Base-by-base conservation (phyloP, 2,329 filamentous ascomycete genomes). In the Rutstroemia sydowiana region DNA sequence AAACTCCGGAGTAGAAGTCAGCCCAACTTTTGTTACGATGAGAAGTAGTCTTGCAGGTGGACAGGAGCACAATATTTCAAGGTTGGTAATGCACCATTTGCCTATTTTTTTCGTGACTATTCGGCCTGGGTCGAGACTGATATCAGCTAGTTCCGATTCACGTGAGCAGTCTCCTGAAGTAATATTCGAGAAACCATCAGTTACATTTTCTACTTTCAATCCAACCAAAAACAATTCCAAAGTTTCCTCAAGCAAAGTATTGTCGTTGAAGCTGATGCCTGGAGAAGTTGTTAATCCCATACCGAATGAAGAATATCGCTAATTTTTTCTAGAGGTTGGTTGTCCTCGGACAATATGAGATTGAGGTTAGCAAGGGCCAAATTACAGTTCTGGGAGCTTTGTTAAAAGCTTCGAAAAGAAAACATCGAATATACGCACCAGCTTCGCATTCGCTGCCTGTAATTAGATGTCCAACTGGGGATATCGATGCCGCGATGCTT, bases 371-470 rank as follows among this genome's bases (percentile, higher is more conserved):
- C 8, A 73, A 73, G 48, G 88, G 88, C 2, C 73, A 81, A 40
- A 70, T 86, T 21, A 82, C 78, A 1, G 66, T 92, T 23, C 76
- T 81, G 13, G 86, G 87, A 14, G 81, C 85, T 6, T 77, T 74
- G 6, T 65, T 92, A 3, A 70, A 71, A 10, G 65, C 75, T 1
- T 71, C 74, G 0, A 69, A 74, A 23, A 65, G 61, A 1, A 63
- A 71, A 5, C 71, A 77, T 57, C 82, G 78, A 72, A 73, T 88
- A 14, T 81, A 79, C 65, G 84, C 85, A 14, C 79, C 86, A 1
- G 76, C 78, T 39, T 87, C 83, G 34, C 81, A 88, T 62, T 81
- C 87, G 1, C 67, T 92, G 1, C 85, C 85, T 1, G 78, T 85
- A 0, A 73, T 92, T 31, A 70, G 79, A 43, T 81, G 75, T 40